Conservation (phyloP, 495 filamentous ascomycete species). For the Extremus antarcticus region DNA sequence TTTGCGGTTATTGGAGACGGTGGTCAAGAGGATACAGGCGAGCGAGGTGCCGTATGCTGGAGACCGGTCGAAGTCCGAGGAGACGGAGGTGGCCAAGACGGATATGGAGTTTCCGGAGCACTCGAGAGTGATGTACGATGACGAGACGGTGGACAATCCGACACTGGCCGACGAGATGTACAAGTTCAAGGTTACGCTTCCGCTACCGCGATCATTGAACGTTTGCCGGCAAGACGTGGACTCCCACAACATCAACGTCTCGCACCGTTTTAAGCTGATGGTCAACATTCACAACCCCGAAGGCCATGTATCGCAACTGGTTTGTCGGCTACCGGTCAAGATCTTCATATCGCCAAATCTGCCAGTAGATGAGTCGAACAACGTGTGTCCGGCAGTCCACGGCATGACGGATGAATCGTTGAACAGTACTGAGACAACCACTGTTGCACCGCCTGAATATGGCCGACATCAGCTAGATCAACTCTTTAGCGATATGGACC, state of each 20-base stretch:
- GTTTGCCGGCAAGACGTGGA: constrained; percentile 81
- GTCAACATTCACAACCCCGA: constrained; percentile 88
- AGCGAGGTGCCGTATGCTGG: constrained; percentile 19
- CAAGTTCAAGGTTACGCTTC: constrained; percentile 54
- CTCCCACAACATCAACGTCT: constrained; percentile 67
- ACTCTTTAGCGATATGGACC: constrained; percentile 75
- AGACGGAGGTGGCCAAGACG: constrained; percentile 22
- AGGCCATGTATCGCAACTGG: constrained; percentile 83
- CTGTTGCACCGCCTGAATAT: constrained; percentile 72
- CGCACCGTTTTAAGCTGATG: constrained; percentile 76
- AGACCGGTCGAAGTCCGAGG: constrained; percentile 40
- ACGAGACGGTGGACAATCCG: constrained; percentile 41
- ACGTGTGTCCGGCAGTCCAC: constrained; percentile 43
- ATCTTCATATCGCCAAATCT: constrained; percentile 92
- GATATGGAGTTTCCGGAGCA: constrained; percentile 35
- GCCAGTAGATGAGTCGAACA: constrained; percentile 69
- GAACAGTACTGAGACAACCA: constrained; percentile 26
- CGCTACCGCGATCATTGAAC: constrained; percentile 65
- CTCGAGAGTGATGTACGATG: constrained; percentile 33
- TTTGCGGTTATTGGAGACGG: constrained; percentile 60
- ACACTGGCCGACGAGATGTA: constrained; percentile 67
- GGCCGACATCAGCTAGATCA: constrained; percentile 79
- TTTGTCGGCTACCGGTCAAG: constrained; percentile 72
- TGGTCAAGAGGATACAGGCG: constrained; percentile 20
- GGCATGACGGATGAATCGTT: constrained; percentile 30